Conservation (phyloP, 805 yeast genomes). For the Debaryomyces prosopidis region DNA sequence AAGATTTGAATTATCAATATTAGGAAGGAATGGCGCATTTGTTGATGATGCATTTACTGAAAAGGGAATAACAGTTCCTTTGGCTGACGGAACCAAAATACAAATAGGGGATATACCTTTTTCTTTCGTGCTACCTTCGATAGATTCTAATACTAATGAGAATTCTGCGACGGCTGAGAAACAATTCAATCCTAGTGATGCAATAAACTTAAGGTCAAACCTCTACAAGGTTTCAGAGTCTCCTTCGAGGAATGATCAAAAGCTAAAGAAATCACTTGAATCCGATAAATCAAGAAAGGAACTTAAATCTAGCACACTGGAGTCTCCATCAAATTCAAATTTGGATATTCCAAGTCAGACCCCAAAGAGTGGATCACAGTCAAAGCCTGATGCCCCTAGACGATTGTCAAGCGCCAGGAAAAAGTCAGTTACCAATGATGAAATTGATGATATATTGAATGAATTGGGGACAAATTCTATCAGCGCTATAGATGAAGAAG, state of each 20-base stretch:
- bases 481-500: conserved; percentile 30
- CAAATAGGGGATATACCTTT: conserved; percentile 94
- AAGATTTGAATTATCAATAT: conserved; percentile 84
- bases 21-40: conserved; percentile 96
- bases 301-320: neutral
- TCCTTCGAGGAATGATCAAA: conserved; percentile 2
- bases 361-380: neutral
- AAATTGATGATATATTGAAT: conserved; percentile 34
- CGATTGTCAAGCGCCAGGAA: conserved; percentile 38
- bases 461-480: conserved; percentile 36
- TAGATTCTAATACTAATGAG: conserved; percentile 42
- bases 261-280: neutral
- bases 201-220: conserved; percentile 54
- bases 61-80: conserved; percentile 87
- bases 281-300: neutral
- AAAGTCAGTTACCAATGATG: conserved; percentile 39
- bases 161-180: conserved; percentile 21
- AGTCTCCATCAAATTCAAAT: neutral
- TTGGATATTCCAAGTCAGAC: conserved; percentile 3
- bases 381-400: conserved; percentile 9
- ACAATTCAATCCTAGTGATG: conserved; percentile 61
- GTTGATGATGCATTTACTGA: conserved; percentile 90
- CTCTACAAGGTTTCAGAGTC: conserved; percentile 31
- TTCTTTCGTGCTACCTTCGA: conserved; percentile 79
- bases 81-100: conserved; percentile 76